Evolutionary conservation across 306 rosid species (phyloP).

Genomic region (Lathyrus sativus): DNA sequence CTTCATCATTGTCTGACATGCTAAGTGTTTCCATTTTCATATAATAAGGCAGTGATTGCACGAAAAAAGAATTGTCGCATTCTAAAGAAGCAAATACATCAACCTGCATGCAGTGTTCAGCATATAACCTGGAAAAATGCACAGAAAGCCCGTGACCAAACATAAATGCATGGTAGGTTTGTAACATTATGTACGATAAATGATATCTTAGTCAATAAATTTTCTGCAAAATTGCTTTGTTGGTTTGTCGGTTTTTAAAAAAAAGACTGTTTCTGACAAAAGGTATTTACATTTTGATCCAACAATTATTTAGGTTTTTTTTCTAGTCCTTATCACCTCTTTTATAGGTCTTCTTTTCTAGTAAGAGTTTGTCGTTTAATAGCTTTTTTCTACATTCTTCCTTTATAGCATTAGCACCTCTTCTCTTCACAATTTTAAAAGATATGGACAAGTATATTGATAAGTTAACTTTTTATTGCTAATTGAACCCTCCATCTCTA

Average conservation of each 20-base stretch:
- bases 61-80: slow-evolving; percentile 9
- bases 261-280: not conserved
- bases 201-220: slow-evolving; percentile 1
- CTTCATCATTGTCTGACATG: not conserved
- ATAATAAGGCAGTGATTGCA: not conserved
- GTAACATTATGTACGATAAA: not conserved
- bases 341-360: no score
- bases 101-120: not conserved
- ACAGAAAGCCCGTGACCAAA: slow-evolving; percentile 4
- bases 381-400: no score
- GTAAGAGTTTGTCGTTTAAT: no score
- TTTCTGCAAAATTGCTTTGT: not conserved
- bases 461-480: no score
- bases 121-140: not conserved
- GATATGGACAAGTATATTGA: no score
- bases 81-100: not conserved
- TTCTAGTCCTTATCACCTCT: no score
- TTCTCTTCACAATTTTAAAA: no score
- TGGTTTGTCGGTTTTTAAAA: not conserved
- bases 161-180: slow-evolving; percentile 12
- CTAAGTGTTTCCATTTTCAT: slow-evolving; percentile 13
- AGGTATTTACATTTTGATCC: no score
- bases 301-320: no score
- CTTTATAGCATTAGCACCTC: no score
- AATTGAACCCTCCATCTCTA: no score